Evolutionary conservation across 345 rosid species (phyloP).

Genomic region (Eucalyptus erythrocorys): DNA sequence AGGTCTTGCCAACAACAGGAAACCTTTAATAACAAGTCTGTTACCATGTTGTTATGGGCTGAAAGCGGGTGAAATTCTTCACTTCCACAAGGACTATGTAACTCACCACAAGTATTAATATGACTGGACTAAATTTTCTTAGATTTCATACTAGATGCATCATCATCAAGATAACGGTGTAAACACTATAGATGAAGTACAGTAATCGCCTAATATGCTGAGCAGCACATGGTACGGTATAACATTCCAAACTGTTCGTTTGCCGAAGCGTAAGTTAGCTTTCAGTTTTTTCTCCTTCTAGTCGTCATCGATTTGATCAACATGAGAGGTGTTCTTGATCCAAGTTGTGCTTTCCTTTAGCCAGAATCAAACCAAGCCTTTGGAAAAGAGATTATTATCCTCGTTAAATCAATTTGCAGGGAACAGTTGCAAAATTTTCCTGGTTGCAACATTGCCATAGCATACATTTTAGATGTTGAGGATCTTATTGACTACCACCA

Average conservation of each 20-base stretch:
- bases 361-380: not conserved
- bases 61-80: not conserved
- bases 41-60: not conserved
- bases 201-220: not conserved
- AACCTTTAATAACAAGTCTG: not conserved
- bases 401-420: not conserved
- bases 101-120: not conserved
- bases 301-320: not conserved
- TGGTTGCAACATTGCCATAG: not conserved
- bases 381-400: not conserved
- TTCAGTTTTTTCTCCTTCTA: not conserved
- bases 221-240: not conserved
- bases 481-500: not conserved
- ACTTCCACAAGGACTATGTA: not conserved
- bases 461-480: not conserved
- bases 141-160: not conserved
- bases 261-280: not conserved
- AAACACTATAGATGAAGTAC: not conserved
- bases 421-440: not conserved
- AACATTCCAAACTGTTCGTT: not conserved
- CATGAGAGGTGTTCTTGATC: not conserved
- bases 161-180: not conserved
- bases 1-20: not conserved
- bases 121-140: not conserved
- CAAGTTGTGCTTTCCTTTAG: slow-evolving; percentile 5